Percentiles rank a stretch among this genome's conserved stretches.
Evolutionary conservation across 805 yeast genomes (phyloP).

Genomic region (Lipomyces spencermartinsiae): DNA sequence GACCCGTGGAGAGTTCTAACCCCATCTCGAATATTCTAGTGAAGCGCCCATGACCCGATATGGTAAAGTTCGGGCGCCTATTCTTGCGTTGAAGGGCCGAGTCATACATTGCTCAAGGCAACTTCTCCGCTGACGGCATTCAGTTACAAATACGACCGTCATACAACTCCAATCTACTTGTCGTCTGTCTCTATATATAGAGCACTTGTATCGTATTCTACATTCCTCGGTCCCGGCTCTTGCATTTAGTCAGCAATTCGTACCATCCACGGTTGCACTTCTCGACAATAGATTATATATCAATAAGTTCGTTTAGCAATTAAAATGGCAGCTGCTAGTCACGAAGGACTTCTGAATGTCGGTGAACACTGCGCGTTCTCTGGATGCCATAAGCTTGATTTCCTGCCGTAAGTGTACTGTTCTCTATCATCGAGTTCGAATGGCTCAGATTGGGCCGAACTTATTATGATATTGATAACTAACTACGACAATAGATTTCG

Average conservation of each 20-base stretch:
- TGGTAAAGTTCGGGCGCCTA: too few species aligned
- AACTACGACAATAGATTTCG: conserved; percentile 44
- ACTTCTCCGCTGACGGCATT: too few species aligned
- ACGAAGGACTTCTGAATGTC: conserved; percentile 54
- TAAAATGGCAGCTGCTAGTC: conserved; percentile 28
- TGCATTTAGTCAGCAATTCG: background rate
- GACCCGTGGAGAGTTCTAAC: too few species aligned
- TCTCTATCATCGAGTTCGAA: too few species aligned
- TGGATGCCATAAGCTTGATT: conserved; percentile 60
- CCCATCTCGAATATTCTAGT: too few species aligned
- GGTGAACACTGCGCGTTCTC: conserved; percentile 59
- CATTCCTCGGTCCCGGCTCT: background rate
- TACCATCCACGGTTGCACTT: background rate
- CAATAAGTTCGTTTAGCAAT: background rate
- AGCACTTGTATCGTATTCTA: background rate
- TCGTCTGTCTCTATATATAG: background rate
- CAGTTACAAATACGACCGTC: background rate
- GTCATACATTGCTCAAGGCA: too few species aligned
- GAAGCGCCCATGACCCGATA: too few species aligned
- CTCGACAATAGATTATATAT: background rate
- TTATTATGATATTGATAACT: background rate
- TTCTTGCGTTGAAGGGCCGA: too few species aligned
- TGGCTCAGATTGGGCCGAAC: background rate
- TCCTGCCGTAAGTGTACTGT: conserved; percentile 53
- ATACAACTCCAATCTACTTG: background rate